These are phyloP conservation scores for Neurospora sp. DNA, from an alignment of 495 filamentous ascomycete genomes.

Conservation along the genomic window DNA sequence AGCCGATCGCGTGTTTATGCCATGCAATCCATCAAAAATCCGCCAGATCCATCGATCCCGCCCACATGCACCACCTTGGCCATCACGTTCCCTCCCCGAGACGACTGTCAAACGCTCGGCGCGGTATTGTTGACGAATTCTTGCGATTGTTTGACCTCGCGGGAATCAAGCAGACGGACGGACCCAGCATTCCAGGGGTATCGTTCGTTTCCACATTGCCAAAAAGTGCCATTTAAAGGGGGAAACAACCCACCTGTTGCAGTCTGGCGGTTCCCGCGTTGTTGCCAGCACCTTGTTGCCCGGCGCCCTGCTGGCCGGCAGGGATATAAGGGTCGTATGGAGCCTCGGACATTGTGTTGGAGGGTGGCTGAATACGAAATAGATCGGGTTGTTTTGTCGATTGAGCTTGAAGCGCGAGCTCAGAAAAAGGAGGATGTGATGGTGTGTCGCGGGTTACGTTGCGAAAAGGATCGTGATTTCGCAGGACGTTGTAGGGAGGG, in stretches of 20 bases:
- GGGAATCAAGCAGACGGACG: not conserved
- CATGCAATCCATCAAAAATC: not conserved
- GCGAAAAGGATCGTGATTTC: conserved; percentile 5
- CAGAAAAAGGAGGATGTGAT: not conserved
- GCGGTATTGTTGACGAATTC: not conserved
- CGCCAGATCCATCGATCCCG: not conserved
- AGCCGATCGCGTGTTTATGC: not conserved
- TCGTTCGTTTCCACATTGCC: not conserved
- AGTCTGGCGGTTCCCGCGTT: conserved; percentile 39
- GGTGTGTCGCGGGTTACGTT: conserved; percentile 1
- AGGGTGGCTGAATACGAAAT: not conserved
- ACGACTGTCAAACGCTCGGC: not conserved
- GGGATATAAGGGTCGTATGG: conserved; percentile 94
- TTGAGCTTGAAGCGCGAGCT: not conserved
- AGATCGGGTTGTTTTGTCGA: not conserved
- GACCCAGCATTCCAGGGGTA: not conserved
- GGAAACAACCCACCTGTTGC: conserved; percentile 60
- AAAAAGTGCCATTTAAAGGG: conserved; percentile 1
- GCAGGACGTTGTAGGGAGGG: conserved; percentile 10
- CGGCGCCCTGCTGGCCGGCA: conserved; percentile 42
- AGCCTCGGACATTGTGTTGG: conserved; percentile 46
- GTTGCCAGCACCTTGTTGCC: conserved; percentile 28
- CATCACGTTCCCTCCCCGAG: not conserved
- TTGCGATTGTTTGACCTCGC: not conserved
- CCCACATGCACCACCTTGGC: not conserved